Evolutionary conservation across 176 grass and related monocot species (phyloP).

Genomic region (Alopecurus myosuroides): DNA sequence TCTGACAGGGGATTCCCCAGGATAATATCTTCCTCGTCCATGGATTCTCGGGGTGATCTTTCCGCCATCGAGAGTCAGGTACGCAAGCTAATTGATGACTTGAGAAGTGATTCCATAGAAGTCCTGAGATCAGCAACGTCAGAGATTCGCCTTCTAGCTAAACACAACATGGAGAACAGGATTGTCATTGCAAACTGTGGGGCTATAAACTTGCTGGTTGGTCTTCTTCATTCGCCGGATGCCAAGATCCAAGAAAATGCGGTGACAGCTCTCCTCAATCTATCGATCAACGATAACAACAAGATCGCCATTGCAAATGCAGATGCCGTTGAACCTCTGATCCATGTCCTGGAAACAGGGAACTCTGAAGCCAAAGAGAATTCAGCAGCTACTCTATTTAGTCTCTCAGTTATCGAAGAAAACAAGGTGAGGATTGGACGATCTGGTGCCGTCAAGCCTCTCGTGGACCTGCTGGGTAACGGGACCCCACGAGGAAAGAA

Average conservation of each 20-base stretch:
- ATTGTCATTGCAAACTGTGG: slow-evolving; percentile 54
- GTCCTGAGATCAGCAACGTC: slow-evolving; percentile 39
- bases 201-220: slow-evolving; percentile 59
- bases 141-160: slow-evolving; percentile 65
- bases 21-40: slow-evolving; percentile 53
- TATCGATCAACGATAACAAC: slow-evolving; percentile 84
- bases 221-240: slow-evolving; percentile 68
- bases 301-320: slow-evolving; percentile 66
- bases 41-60: slow-evolving; percentile 55
- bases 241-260: slow-evolving; percentile 62
- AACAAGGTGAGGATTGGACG: slow-evolving; percentile 74
- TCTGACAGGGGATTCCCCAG: slow-evolving; percentile 61
- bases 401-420: slow-evolving; percentile 73
- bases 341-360: slow-evolving; percentile 63
- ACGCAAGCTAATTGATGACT: slow-evolving; percentile 43
- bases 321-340: slow-evolving; percentile 62
- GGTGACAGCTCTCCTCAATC: slow-evolving; percentile 70
- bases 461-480: slow-evolving; percentile 62
- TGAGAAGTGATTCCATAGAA: slow-evolving; percentile 56
- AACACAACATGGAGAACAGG: slow-evolving; percentile 67
- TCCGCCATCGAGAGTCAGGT: slow-evolving; percentile 48
- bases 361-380: slow-evolving; percentile 85
- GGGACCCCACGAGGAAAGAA: slow-evolving; percentile 77
- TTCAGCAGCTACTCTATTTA: slow-evolving; percentile 77
- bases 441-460: slow-evolving; percentile 61